Percentiles rank a stretch among this genome's conserved stretches.
Evolutionary conservation across 345 rosid genomes (phyloP).

Genomic region (Brassica rapa): DNA sequence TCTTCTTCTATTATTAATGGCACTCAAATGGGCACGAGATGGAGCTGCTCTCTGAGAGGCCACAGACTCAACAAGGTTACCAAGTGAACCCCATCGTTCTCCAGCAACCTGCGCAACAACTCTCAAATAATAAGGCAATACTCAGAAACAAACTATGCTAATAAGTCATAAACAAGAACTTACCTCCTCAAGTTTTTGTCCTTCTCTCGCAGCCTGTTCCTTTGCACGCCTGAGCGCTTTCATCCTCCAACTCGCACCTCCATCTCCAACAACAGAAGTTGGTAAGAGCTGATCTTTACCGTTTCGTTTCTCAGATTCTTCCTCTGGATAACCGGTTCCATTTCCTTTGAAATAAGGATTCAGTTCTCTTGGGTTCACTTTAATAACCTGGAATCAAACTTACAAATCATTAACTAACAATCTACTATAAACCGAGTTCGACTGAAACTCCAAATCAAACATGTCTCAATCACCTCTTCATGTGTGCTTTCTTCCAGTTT

Average conservation of each 20-base stretch:
- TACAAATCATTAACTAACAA: conserved; percentile 5
- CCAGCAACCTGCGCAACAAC: conserved; percentile 66
- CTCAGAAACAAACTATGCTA: conserved; percentile 8
- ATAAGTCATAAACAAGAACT: background rate
- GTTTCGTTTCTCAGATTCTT: background rate
- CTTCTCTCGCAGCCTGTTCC: conserved; percentile 94
- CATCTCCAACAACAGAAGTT: conserved; percentile 79
- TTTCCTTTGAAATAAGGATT: conserved; percentile 78
- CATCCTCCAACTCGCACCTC: conserved; percentile 96
- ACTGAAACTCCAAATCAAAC: background rate
- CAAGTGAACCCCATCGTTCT: conserved; percentile 82
- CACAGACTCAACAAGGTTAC: conserved; percentile 69
- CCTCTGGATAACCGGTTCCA: background rate
- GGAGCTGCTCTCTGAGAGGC: conserved; percentile 74
- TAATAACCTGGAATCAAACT: conserved; percentile 40
- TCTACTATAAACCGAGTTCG: background rate
- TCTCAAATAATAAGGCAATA: conserved; percentile 24
- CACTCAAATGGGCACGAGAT: conserved; percentile 83
- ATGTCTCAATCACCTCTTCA: conserved; percentile 55
- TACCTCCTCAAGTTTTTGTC: conserved; percentile 67
- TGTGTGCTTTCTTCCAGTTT: conserved; percentile 46
- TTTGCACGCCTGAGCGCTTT: conserved; percentile 85
- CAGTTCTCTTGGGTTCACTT: conserved; percentile 71
- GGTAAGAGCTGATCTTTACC: conserved; percentile 45
- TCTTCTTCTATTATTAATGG: conserved; percentile 65